phyloP scores from a whole-genome alignment of 169 alveolate genomes.

The Perkinsus olseni region DNA sequence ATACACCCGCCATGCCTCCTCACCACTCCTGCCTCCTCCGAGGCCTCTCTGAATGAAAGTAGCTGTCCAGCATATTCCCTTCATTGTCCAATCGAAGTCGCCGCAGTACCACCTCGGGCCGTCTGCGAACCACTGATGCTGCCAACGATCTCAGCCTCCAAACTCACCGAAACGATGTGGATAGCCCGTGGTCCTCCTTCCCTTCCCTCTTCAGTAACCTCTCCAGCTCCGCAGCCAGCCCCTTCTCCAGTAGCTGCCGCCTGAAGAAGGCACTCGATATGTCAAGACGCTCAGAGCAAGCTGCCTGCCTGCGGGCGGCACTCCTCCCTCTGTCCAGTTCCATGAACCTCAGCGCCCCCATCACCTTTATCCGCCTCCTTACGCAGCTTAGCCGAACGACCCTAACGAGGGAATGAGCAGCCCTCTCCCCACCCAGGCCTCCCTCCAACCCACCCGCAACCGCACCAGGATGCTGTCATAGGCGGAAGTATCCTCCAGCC shows the following conservation, averaged over 20 bases:
- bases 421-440: neutral
- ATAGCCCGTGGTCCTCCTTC: neutral
- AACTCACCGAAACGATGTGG: neutral
- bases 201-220: neutral
- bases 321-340: neutral
- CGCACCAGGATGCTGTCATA: neutral
- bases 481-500: neutral
- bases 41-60: neutral
- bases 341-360: neutral
- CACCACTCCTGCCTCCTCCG: neutral
- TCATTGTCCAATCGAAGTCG: neutral
- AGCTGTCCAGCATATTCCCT: neutral
- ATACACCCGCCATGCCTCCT: neutral
- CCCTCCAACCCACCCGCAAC: neutral
- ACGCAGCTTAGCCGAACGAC: neutral
- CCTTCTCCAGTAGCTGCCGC: neutral
- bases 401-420: too few species aligned
- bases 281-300: neutral
- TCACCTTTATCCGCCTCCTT: neutral
- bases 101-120: neutral
- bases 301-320: neutral
- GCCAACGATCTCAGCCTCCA: neutral
- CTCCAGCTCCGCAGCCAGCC: neutral
- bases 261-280: neutral
- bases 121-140: neutral